phyloP scores from a whole-genome alignment of 495 filamentous ascomycete species.

The Usnea hakonensis region DNA sequence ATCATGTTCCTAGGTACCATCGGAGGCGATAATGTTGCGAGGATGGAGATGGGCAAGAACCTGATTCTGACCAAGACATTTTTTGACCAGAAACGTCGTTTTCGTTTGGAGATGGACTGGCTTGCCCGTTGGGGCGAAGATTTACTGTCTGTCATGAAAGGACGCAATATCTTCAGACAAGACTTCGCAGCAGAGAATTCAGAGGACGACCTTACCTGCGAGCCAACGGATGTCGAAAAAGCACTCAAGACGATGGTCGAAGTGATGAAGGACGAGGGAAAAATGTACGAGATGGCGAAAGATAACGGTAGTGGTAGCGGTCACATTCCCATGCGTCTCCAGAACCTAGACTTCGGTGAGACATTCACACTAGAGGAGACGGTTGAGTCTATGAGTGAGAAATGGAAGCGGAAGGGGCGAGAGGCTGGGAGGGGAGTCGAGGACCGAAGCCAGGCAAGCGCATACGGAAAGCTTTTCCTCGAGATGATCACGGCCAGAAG shows the following conservation, averaged over 20 bases:
- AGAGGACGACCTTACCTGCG: not conserved
- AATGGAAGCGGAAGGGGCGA: not conserved
- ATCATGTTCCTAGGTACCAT: conserved; percentile 15
- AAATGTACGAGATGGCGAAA: conserved; percentile 3
- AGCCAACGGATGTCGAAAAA: conserved; percentile 5
- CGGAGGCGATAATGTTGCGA: conserved; percentile 8
- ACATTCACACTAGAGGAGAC: not conserved
- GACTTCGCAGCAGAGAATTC: not conserved
- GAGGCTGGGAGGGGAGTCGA: not conserved
- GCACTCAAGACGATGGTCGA: conserved; percentile 3
- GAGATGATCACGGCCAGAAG: not conserved
- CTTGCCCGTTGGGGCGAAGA: conserved; percentile 4
- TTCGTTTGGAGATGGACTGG: conserved; percentile 1
- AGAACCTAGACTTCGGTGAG: conserved; percentile 7
- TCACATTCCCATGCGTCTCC: not conserved
- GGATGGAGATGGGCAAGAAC: conserved; percentile 4
- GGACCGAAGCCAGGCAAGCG: not conserved
- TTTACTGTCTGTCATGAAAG: not conserved
- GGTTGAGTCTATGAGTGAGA: not conserved
- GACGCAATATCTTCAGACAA: not conserved
- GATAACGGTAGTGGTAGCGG: not conserved
- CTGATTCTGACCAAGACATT: not conserved
- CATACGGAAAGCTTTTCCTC: not conserved
- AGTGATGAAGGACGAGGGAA: not conserved
- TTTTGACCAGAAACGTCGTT: not conserved